Percentiles rank a stretch among this genome's conserved stretches.
phyloP scores from a whole-genome alignment of 257 asterid genomes.

The Gynochthodes officinalis region DNA sequence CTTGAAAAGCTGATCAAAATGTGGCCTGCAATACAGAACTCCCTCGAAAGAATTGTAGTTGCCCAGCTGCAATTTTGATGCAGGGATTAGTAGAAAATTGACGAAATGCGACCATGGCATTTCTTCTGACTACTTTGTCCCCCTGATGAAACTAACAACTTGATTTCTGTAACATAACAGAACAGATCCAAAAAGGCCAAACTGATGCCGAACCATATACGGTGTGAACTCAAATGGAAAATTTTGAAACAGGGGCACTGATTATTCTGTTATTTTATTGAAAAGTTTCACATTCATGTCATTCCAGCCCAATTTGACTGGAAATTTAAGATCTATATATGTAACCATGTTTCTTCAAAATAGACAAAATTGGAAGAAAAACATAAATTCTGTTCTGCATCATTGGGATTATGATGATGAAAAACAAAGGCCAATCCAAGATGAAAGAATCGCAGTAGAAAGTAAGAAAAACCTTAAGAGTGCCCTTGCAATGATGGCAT shows the following conservation, averaged over 20 bases:
- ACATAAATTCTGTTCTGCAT: not conserved
- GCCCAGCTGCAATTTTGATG: conserved; percentile 50
- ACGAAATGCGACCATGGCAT: not conserved
- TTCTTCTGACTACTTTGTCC: not conserved
- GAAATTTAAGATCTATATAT: not conserved
- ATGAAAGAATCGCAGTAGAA: not conserved
- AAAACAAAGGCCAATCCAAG: conserved; percentile 2
- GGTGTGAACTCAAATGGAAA: not conserved
- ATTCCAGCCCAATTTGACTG: not conserved
- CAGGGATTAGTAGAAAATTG: not conserved
- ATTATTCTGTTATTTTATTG: not conserved
- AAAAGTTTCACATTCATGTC: not conserved
- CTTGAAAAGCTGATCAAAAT: conserved; percentile 96
- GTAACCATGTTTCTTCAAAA: not conserved
- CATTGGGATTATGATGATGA: not conserved
- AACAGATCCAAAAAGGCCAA: not conserved
- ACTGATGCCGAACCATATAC: not conserved
- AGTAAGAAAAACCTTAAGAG: conserved; percentile 61
- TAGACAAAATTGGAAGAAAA: not conserved
- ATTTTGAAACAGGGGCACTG: not conserved
- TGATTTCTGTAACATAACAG: not conserved
- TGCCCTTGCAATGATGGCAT: conserved; percentile 96
- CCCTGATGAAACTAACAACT: not conserved
- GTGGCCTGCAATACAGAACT: conserved; percentile 97
- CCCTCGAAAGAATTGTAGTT: conserved; percentile 98